A percentile compares a stretch with the other conserved stretches of the same genome.
These are phyloP conservation scores for Alternaria gaisen DNA, from an alignment of 2,329 filamentous ascomycete genomes.

Conservation along the genomic window DNA sequence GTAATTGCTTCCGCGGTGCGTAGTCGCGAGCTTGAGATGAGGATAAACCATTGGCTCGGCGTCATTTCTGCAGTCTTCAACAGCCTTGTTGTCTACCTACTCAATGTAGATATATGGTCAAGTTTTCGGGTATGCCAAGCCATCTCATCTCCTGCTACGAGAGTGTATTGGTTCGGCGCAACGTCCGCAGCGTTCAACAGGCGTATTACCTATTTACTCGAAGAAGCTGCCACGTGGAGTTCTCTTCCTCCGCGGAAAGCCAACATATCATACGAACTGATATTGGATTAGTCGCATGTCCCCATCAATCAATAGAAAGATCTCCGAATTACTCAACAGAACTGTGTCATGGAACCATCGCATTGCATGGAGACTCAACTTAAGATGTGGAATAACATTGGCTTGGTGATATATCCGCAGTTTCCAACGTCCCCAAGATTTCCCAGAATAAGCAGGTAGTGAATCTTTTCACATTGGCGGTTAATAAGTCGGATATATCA, in stretches of 20 bases:
- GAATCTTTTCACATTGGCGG: background rate
- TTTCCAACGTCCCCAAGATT: background rate
- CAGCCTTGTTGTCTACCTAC: background rate
- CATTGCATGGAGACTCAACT: background rate
- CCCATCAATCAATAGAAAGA: background rate
- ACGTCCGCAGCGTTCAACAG: slow-evolving; percentile 1
- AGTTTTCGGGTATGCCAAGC: background rate
- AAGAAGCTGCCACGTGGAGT: background rate
- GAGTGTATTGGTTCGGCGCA: background rate
- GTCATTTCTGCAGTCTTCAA: background rate
- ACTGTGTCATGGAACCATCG: background rate
- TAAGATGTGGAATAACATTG: background rate
- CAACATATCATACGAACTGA: no score
- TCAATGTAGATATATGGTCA: background rate
- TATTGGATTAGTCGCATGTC: background rate
- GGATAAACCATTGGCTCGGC: background rate
- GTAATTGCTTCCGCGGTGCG: background rate
- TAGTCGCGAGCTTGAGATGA: background rate
- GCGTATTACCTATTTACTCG: background rate
- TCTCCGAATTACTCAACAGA: background rate
- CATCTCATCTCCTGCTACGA: background rate
- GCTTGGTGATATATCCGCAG: background rate
- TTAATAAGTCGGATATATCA: no score
- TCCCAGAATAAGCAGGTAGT: background rate
- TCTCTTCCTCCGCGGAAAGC: background rate